Evolutionary conservation across 768 basidiomycete genomes (phyloP), one percentile per base, ranked within the genome.

Genomic region (Lyophyllum shimeji): DNA sequence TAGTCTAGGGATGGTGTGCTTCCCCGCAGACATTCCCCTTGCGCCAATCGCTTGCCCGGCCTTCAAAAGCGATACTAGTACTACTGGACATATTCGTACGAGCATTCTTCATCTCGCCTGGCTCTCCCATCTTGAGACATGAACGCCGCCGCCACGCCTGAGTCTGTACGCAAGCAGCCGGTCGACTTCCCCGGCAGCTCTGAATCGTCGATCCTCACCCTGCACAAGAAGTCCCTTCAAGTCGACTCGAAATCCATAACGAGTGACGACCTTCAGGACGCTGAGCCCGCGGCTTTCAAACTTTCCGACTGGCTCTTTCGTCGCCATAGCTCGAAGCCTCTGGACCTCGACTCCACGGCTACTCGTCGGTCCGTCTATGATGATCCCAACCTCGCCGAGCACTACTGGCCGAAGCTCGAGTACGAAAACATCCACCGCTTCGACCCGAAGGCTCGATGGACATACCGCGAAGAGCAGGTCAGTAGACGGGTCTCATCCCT

Each of bases 371-470:
- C 80, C 1, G 77, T 82, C 15, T 83, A 74, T 59, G 82, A 83
- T 46, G 79, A 84, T 54, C 77, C 78, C 12, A 61, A 71, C 29
- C 67, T 80, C 6, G 77, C 74, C 0, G 63, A 71, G 18, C 73
- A 77, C 50, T 80, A 78, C 60, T 78, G 74, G 78, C 83, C 83
- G 1, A 80, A 76, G 52, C 55, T 71, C 0, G 69, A 76, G 1
- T 83, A 82, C 42, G 83, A 86, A 65, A 84, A 82, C 60, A 57
- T 79, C 9, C 79, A 80, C 50, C 75, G 84, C 6, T 85, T 87
- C 51, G 79, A 87, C 57, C 74, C 80, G 0, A 70, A 69, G 33
- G 80, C 79, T 42, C 74, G 85, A 17, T 88, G 86, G 85, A 85
- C 84, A 2, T 74, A 75, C 53, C 66, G 76, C 39, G 84, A 86